Evolutionary conservation across 306 rosid species (phyloP).

Genomic region (Mucuna pruriens): DNA sequence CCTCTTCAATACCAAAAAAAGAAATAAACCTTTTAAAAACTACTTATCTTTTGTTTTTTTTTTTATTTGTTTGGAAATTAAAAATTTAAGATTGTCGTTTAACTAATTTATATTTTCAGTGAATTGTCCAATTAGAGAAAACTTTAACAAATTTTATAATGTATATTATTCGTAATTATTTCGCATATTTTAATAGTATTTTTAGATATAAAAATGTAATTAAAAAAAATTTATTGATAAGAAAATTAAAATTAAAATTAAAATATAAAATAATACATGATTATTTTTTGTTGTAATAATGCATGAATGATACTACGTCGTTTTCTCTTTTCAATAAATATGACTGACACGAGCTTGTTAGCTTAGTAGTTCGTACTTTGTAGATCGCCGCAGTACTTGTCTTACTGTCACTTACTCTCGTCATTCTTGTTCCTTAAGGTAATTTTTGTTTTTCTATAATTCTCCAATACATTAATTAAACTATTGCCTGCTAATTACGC

Average conservation of each 20-base stretch:
- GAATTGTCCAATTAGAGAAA: not conserved
- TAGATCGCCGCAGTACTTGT: not conserved
- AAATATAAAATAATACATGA: not conserved
- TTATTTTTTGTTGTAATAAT: too few relatives aligned
- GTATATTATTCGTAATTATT: not conserved
- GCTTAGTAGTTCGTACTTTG: not conserved
- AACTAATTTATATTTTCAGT: not conserved
- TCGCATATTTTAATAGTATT: not conserved
- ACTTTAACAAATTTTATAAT: not conserved
- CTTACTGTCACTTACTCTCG: not conserved
- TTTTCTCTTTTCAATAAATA: not conserved
- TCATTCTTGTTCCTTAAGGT: slow-evolving; percentile 23
- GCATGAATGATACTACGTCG: not conserved
- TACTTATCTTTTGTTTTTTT: not conserved
- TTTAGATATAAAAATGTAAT: not conserved
- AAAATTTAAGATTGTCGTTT: not conserved
- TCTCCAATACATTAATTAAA: not conserved
- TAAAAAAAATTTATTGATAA: not conserved
- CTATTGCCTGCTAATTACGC: slow-evolving; percentile 10
- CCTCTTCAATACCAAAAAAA: too few relatives aligned
- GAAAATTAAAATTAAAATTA: not conserved
- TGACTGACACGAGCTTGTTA: too few relatives aligned
- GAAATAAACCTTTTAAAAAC: not conserved
- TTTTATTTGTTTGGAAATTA: not conserved
- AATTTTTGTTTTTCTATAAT: not conserved